Base-by-base conservation (phyloP, 495 filamentous ascomycete species). In the Tuber melanosporum region DNA sequence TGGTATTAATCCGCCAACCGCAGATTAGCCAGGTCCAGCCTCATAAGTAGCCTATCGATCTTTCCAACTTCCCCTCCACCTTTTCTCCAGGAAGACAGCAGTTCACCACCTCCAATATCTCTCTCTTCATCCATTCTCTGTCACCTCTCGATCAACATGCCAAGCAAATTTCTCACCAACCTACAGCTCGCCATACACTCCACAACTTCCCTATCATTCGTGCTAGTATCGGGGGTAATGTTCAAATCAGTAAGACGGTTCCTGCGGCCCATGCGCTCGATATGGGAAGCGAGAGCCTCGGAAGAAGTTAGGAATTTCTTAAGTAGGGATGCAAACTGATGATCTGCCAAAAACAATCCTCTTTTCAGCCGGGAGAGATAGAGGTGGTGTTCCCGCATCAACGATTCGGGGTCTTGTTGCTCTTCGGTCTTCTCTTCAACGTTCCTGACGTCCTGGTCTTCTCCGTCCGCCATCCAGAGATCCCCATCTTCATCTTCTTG, bases 41-140 rank as follows among this genome's bases (percentile, higher is more conserved):
- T 94, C 92, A 96, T 94, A 70, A 97, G 82, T 82, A 97, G 85
- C 73, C 92, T 86, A 85, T 95, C 92, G 39, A 95, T 89, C 12
- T 93, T 92, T 4, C 90, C 91, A 73, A 88, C 87, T 83, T 90
- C 93, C 57, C 85, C 84, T n/a, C 78, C 83, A 36, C 84, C 86
- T 8, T 84, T 83, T 14, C 84, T 76, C 26, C 83, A 83, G 22
- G 79, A 72, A 26, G 79, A 71, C 9, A 76, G 75, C 39, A 82
- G 74, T 76, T 77, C 26, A 72, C 70, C 76, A 75, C 47, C 62
- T 81, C 83, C 74, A 83, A 85, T 83, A 80, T 86, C 84, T 71
- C 84, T 81, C 81, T 85, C 77, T 84, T 85, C 82, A 83, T 87
- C 75, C 81, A 87, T 71, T 83, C 84, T 81, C 80, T 87, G 81